Base-by-base conservation (phyloP, 495 filamentous ascomycete genomes). In the Annulohypoxylon maeteangense region DNA sequence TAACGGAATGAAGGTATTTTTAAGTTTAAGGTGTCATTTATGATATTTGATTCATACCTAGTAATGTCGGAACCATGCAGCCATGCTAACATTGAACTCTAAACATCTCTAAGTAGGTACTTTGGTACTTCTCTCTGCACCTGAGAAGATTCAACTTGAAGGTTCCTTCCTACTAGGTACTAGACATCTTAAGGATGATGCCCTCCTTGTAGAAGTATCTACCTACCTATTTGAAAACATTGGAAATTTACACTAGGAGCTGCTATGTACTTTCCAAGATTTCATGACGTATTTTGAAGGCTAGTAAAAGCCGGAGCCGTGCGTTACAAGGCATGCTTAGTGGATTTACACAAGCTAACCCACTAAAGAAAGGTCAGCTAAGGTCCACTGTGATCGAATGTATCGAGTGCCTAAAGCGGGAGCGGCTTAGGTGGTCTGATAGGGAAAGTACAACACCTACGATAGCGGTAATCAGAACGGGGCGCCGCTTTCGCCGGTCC, bases 401-500 rank as follows among this genome's bases (percentile, higher is more conserved):
- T 29, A 29, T 14, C 36, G 12, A 40, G 36, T 2, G 36, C 36
- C 36, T 40, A 40, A 40, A 40, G 36, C 36, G n/a, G 11, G 14
- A 40, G 34, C 27, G 34, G 8, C 18, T 7, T 12, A 22, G 44
- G 22, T 48, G 44, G 44, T 48, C 44, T 48, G 44, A 48, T 20
- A 48, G 44, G 44, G 50, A 27, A 53, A 32, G 50, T 20, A 20
- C 10, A 20, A 25, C 8, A 48, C 23, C 22, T 20, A 20, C 10
- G 44, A 25, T 22, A 48, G 38, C 22, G 11, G 40, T 44, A 59
- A 63, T 63, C 62, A 62, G 34, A 42, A 34, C n/a, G 53, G 32
- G 12, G 12, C 25, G 63, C 69, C 69, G 69, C 59, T 72, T 72
- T 72, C 64, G 69, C 69, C 69, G 58, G 63, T 67, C 70, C 60